Conservation (phyloP, 768 basidiomycete species). For the Imleria badia region DNA sequence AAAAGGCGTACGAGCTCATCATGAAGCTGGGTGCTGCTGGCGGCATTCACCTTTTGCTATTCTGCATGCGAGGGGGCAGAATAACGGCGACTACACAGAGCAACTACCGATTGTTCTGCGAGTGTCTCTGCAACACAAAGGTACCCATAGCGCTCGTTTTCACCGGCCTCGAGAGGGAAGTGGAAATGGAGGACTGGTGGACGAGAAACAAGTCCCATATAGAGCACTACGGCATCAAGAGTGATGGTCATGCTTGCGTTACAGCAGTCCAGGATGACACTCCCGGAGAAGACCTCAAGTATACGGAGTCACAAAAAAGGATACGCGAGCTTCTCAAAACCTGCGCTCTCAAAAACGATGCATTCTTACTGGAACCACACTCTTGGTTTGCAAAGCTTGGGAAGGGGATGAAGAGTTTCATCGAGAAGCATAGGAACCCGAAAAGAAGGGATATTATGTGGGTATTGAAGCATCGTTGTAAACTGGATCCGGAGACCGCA, state of each 20-base stretch:
- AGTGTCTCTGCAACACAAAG: slow-evolving; percentile 37
- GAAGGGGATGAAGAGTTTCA: slow-evolving; percentile 13
- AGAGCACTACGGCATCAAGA: slow-evolving; percentile 22
- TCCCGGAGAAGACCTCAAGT: slow-evolving; percentile 22
- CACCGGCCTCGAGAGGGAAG: slow-evolving; percentile 40
- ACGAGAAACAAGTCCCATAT: slow-evolving; percentile 26
- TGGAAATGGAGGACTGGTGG: slow-evolving; percentile 37
- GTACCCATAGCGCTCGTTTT: slow-evolving; percentile 43
- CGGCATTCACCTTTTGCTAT: slow-evolving; percentile 44
- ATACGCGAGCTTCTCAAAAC: slow-evolving; percentile 20
- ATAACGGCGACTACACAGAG: slow-evolving; percentile 36
- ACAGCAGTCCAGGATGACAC: slow-evolving; percentile 27
- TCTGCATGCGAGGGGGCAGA: slow-evolving; percentile 40
- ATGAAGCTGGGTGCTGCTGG: slow-evolving; percentile 23
- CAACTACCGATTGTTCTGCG: slow-evolving; percentile 41
- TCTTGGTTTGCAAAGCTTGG: slow-evolving; percentile 19
- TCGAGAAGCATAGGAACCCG: slow-evolving; percentile 13
- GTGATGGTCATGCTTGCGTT: slow-evolving; percentile 33
- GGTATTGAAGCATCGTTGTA: slow-evolving; percentile 26
- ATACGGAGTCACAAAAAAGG: slow-evolving; percentile 18
- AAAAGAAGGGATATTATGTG: slow-evolving; percentile 18
- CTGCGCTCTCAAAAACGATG: slow-evolving; percentile 12
- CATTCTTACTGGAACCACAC: slow-evolving; percentile 14
- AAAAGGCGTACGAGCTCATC: slow-evolving; percentile 35
- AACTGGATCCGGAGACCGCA: slow-evolving; percentile 27